A percentile compares a stretch with the other conserved stretches of the same genome.
Conservation (phyloP, 768 basidiomycete genomes). For the Suillus occidentalis region DNA sequence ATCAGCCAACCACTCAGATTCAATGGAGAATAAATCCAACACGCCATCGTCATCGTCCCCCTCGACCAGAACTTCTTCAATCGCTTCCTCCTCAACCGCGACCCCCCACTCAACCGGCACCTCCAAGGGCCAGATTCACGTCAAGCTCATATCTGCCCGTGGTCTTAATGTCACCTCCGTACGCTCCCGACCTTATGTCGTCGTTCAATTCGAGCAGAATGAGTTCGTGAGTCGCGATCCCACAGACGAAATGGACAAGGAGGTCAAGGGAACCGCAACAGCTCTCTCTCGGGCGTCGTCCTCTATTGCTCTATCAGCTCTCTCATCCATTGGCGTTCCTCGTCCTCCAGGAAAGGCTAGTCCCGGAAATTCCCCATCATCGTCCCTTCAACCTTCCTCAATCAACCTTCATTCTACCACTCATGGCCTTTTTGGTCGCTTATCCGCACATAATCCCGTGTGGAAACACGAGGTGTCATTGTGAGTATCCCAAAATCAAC, state of each 20-base stretch:
- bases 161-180: conserved; percentile 71
- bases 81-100: conserved; percentile 16
- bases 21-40: conserved; percentile 38
- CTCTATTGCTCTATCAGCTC: conserved; percentile 62
- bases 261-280: conserved; percentile 79
- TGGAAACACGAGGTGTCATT: conserved; percentile 99
- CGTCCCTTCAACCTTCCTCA: conserved; percentile 36
- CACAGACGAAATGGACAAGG: conserved; percentile 81
- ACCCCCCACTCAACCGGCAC: conserved; percentile 33
- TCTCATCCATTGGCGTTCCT: conserved; percentile 60
- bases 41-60: conserved; percentile 43
- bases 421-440: conserved; percentile 58
- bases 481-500: conserved; percentile 50
- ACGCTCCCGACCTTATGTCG: conserved; percentile 82
- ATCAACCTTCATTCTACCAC: conserved; percentile 23
- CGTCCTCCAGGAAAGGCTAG: conserved; percentile 43
- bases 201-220: conserved; percentile 98
- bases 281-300: conserved; percentile 56
- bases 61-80: conserved; percentile 34
- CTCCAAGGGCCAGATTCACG: conserved; percentile 79
- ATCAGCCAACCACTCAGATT: conserved; percentile 28
- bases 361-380: conserved; percentile 44
- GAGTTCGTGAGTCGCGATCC: conserved; percentile 95
- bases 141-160: conserved; percentile 93
- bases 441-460: conserved; percentile 84